Base-by-base conservation (phyloP, 495 filamentous ascomycete genomes). In the Aspergillus avenaceus region DNA sequence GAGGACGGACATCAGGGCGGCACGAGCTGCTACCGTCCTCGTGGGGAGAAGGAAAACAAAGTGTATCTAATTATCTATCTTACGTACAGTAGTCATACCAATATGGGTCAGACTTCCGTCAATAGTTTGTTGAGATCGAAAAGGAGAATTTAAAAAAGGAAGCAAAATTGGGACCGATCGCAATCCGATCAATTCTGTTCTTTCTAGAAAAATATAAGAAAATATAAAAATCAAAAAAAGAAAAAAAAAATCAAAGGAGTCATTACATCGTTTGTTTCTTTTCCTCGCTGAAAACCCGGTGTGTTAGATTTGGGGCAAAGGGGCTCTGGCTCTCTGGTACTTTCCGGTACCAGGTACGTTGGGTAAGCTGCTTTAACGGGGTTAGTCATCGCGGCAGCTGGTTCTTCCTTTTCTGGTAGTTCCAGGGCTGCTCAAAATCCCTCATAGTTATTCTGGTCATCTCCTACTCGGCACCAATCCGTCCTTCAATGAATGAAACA, bases 391-490 rank as follows among this genome's bases (percentile, higher is more conserved):
- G 23, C 31, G 34, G 23, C 16, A 21, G 23, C 23, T 24, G 22
- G 23, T 25, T 18, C n/a, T 40, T 40, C 42, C 27, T 9, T 24
- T 25, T 45, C 1, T 11, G 16, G 42, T 21, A 31, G 24, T n/a
- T 7, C 16, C 42, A 45, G 34, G 34, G 34, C 13, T n/a, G 2
- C 11, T n/a, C 45, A 49, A 49, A 49, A 49, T 49, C 22, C 46
- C 46, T 49, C 46, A 49, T 49, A 41, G 46, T 37, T 3, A 25
- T 27, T 34, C 40, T 22, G 28, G 21, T 41, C 38, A 41, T 42
- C 18, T 24, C n/a, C 23, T 12, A 41, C 38, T 41, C 40, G 34
- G 34, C 34, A 21, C 21, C 16, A 38, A n/a, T 38, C 34, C 34
- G 34, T 4, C 31, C 26, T n/a, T 34, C 46, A 34, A 21, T 22